A percentile compares a stretch with the other conserved stretches of the same genome.
phyloP scores from a whole-genome alignment of 805 yeast species.

The Zygosaccharomyces bailii region DNA sequence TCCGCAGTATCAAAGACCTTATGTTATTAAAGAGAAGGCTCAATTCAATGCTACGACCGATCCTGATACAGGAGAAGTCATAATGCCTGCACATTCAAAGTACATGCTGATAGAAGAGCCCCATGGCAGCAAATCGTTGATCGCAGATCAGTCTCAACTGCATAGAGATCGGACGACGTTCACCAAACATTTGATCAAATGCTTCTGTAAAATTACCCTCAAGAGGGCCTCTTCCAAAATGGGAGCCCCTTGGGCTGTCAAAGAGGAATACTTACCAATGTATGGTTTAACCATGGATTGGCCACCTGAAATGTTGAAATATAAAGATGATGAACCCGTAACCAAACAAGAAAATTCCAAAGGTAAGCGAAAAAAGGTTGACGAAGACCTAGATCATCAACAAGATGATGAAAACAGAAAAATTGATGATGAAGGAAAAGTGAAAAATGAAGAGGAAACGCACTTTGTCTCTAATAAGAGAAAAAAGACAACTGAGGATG shows the following conservation, averaged over 20 bases:
- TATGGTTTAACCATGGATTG: slow-evolving; percentile 36
- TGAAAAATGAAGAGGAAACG: slow-evolving; percentile 15
- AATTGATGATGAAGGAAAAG: slow-evolving; percentile 23
- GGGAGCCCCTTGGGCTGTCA: slow-evolving; percentile 97
- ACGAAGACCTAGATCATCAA: slow-evolving; percentile 24
- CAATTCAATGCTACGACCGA: slow-evolving; percentile 54
- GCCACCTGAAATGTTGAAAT: slow-evolving; percentile 33
- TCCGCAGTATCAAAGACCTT: slow-evolving; percentile 31
- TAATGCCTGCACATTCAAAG: slow-evolving; percentile 55
- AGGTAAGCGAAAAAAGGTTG: slow-evolving; percentile 14
- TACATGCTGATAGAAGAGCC: slow-evolving; percentile 64
- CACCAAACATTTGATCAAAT: slow-evolving; percentile 85
- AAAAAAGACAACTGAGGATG: slow-evolving; percentile 13
- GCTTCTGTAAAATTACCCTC: slow-evolving; percentile 70
- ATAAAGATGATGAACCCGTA: slow-evolving; percentile 30
- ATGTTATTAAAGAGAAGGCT: slow-evolving; percentile 80
- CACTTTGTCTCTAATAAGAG: slow-evolving; percentile 16
- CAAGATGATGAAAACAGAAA: slow-evolving; percentile 24
- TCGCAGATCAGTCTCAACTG: slow-evolving; percentile 70
- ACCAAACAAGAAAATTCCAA: slow-evolving; percentile 8
- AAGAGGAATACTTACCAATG: slow-evolving; percentile 51
- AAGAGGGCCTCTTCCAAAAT: slow-evolving; percentile 73
- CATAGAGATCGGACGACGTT: slow-evolving; percentile 80
- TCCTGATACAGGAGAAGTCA: slow-evolving; percentile 35
- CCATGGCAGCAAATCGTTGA: slow-evolving; percentile 52